These are phyloP conservation scores for Populus hybrid DNA, from an alignment of 441 rosid species.

Conservation along the genomic window DNA sequence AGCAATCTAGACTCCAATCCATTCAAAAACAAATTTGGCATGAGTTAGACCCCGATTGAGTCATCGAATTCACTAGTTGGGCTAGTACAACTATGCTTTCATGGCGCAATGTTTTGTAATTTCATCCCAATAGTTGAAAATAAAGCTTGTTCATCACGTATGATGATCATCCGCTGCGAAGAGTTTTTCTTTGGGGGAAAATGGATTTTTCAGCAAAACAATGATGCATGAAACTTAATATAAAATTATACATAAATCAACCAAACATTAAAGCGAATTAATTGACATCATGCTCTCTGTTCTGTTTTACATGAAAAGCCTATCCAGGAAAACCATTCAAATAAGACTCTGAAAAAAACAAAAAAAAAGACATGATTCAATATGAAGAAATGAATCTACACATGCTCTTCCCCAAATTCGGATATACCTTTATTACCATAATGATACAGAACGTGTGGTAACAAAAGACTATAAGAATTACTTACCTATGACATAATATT, in stretches of 20 bases:
- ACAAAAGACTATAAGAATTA: neutral
- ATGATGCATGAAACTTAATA: neutral
- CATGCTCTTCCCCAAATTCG: neutral
- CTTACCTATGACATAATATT: neutral
- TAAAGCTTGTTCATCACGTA: no score
- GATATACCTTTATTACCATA: neutral
- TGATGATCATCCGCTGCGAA: no score
- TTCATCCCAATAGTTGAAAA: no score
- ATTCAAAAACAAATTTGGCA: no score
- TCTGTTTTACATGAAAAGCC: neutral
- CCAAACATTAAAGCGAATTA: neutral
- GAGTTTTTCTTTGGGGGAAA: neutral
- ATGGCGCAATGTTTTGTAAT: no score
- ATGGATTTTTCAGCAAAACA: no score
- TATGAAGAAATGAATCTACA: neutral
- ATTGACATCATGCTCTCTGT: neutral
- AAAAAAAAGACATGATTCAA: neutral
- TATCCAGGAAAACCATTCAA: neutral
- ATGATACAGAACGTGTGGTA: neutral
- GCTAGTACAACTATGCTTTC: no score
- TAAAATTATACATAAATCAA: neutral
- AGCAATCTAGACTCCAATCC: no score
- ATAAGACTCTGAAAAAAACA: no score
- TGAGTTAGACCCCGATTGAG: no score
- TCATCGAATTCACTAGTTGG: no score